phyloP scores from a whole-genome alignment of 2,329 filamentous ascomycete species.

The Fusarium decemcellulare region DNA sequence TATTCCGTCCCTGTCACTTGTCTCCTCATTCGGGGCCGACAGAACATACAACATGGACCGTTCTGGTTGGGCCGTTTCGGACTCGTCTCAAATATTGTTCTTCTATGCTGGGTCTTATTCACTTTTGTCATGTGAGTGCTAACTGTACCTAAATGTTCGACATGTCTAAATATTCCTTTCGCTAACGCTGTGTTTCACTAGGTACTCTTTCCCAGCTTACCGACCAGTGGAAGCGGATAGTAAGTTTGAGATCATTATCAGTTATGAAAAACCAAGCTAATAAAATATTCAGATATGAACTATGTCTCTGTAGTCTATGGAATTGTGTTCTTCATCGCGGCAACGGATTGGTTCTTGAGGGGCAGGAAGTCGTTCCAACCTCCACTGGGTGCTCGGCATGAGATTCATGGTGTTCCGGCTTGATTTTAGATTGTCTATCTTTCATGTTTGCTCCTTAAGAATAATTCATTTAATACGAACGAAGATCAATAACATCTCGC shows the following conservation, averaged over 20 bases:
- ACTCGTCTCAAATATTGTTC: conserved; percentile 13
- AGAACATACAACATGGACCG: conserved; percentile 4
- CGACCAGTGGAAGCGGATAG: background rate
- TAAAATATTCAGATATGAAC: background rate
- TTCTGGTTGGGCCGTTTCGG: conserved; percentile 18
- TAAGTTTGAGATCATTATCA: background rate
- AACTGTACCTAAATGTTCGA: background rate
- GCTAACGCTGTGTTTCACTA: background rate
- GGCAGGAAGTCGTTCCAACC: background rate
- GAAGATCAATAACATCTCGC: background rate
- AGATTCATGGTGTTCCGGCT: background rate
- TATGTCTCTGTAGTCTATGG: background rate
- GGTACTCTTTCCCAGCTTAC: background rate
- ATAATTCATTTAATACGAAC: background rate
- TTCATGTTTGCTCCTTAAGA: background rate
- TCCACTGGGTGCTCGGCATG: background rate
- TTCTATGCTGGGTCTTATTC: conserved; percentile 12
- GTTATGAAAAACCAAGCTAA: background rate
- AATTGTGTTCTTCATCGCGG: background rate
- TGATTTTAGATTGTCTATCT: background rate
- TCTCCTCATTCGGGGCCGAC: conserved; percentile 12
- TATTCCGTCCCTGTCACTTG: conserved; percentile 11
- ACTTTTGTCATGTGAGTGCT: conserved; percentile 13
- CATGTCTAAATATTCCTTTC: background rate
- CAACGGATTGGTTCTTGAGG: background rate